Evolutionary conservation across 352 stramenopile genomes (phyloP).

Genomic region (Phytophthora litchii): DNA sequence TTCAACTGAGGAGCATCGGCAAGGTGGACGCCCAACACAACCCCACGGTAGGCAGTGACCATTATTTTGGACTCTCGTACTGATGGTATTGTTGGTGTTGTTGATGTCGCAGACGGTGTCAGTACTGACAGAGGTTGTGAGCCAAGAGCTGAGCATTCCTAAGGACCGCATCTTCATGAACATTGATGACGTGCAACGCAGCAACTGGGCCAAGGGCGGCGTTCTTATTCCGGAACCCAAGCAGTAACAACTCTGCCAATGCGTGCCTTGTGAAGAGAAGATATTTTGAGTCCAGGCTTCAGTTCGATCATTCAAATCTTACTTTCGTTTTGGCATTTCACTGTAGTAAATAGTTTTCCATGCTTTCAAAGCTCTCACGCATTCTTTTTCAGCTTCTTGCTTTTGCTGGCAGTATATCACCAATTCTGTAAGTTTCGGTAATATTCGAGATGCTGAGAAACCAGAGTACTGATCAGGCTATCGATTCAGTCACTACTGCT

Average conservation of each 20-base stretch:
- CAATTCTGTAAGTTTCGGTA: too few relatives aligned
- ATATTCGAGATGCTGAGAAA: too few relatives aligned
- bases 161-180: conserved; percentile 62
- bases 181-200: conserved; percentile 51
- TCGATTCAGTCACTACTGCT: too few relatives aligned
- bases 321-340: too few relatives aligned
- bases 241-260: conserved; percentile 12
- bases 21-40: conserved; percentile 59
- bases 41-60: conserved; percentile 33
- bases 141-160: conserved; percentile 44
- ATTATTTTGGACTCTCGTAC: neutral
- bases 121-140: conserved; percentile 48
- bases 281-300: too few relatives aligned
- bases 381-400: too few relatives aligned
- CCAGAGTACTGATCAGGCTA: too few relatives aligned
- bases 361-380: too few relatives aligned
- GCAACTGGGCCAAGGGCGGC: conserved; percentile 53
- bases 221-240: conserved; percentile 42
- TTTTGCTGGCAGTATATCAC: too few relatives aligned
- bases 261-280: too few relatives aligned
- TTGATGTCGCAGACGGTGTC: conserved; percentile 44
- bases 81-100: neutral
- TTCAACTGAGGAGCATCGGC: conserved; percentile 55
- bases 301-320: too few relatives aligned
- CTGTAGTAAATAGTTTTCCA: too few relatives aligned